Evolutionary conservation across 2,329 filamentous ascomycete genomes (phyloP).

Genomic region (Fusarium azukiicola): DNA sequence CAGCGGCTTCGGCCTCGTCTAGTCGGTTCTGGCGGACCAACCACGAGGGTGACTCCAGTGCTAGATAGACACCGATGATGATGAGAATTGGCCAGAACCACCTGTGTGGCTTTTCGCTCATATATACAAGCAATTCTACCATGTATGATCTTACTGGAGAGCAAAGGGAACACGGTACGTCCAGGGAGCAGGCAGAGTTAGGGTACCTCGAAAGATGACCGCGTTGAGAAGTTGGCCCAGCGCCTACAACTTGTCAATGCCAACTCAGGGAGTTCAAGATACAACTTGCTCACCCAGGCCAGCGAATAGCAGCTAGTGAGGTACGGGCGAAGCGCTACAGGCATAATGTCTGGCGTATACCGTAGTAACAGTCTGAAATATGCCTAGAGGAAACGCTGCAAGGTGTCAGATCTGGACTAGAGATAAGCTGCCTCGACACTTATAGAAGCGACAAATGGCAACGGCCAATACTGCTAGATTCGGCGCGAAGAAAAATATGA

Average conservation of each 20-base stretch:
- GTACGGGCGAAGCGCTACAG: conserved; percentile 36
- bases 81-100: conserved; percentile 36
- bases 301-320: conserved; percentile 36
- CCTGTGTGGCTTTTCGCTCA: conserved; percentile 11
- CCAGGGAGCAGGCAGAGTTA: conserved; percentile 27
- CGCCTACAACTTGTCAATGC: conserved; percentile 18
- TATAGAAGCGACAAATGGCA: conserved; percentile 25
- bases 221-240: conserved; percentile 35
- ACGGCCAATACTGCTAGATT: conserved; percentile 14
- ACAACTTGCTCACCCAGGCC: conserved; percentile 21
- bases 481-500: conserved; percentile 20
- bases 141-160: conserved; percentile 31
- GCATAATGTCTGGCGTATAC: conserved; percentile 40
- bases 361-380: conserved; percentile 36
- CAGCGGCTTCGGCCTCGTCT: conserved; percentile 55
- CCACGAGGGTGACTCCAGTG: conserved; percentile 46
- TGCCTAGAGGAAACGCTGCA: conserved; percentile 3
- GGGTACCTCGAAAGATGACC: conserved; percentile 31
- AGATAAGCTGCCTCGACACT: neutral
- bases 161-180: conserved; percentile 32
- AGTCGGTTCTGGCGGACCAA: conserved; percentile 59
- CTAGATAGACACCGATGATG: conserved; percentile 62
- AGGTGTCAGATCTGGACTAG: conserved; percentile 3
- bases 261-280: neutral
- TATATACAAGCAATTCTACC: neutral